A percentile compares a stretch with the other conserved stretches of the same genome.
Conservation (phyloP, 2,329 filamentous ascomycete genomes). For the Sporothrix pallida region DNA sequence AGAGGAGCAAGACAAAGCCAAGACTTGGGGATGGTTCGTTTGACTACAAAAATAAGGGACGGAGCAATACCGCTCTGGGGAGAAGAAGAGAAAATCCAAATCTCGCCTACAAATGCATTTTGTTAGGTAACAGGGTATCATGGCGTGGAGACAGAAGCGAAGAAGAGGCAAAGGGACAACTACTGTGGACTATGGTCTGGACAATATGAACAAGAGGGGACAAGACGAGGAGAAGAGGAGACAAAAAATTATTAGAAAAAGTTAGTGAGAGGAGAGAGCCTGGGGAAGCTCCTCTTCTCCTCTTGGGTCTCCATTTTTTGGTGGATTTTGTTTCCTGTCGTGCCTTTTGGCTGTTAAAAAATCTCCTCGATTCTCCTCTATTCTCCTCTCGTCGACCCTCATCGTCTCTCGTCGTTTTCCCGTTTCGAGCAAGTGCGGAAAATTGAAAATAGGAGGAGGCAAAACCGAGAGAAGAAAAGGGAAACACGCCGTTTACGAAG, state of each 20-base stretch:
- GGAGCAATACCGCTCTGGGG: slow-evolving; percentile 12
- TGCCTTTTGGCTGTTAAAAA: no score
- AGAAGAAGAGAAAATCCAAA: background rate
- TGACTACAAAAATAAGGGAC: background rate
- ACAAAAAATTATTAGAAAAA: background rate
- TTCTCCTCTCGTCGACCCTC: background rate
- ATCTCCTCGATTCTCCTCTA: background rate
- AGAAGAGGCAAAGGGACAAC: background rate
- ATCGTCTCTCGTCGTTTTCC: slow-evolving; percentile 9
- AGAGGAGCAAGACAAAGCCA: slow-evolving; percentile 1
- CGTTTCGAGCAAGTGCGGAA: slow-evolving; percentile 6
- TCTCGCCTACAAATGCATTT: background rate
- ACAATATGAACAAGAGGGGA: no score
- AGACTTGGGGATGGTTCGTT: background rate
- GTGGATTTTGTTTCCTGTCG: no score
- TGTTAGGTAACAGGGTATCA: slow-evolving; percentile 23
- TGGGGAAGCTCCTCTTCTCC: slow-evolving; percentile 7
- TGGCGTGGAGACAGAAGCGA: background rate
- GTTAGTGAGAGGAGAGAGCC: background rate
- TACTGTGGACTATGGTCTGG: no score
- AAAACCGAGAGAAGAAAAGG: background rate
- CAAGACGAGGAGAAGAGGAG: background rate
- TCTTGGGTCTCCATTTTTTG: background rate
- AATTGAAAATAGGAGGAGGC: slow-evolving; percentile 10
- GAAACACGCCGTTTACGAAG: background rate